phyloP scores from a whole-genome alignment of 2,329 filamentous ascomycete genomes.

The Elsinoe arachidis region DNA sequence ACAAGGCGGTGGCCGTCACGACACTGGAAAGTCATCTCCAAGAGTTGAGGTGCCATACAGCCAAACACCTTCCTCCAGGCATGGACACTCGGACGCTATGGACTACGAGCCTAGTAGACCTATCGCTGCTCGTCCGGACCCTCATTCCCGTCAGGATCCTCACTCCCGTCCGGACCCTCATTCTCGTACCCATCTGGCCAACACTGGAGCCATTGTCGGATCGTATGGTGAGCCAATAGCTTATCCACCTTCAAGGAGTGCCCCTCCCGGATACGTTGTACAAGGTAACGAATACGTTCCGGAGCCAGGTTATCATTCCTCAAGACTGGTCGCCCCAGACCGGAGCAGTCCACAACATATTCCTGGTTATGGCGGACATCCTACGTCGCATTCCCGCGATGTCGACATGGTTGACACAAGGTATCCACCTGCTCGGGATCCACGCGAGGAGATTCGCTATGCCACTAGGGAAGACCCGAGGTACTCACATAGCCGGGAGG shows the following conservation, averaged over 20 bases:
- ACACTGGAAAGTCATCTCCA: slow-evolving; percentile 19
- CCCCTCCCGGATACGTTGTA: slow-evolving; percentile 27
- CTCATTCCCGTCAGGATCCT: not conserved
- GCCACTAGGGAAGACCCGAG: not conserved
- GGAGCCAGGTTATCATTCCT: slow-evolving; percentile 12
- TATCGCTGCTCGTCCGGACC: slow-evolving; percentile 9
- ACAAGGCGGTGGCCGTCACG: slow-evolving; percentile 25
- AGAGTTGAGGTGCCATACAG: slow-evolving; percentile 25
- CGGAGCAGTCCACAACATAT: slow-evolving; percentile 2
- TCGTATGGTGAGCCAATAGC: slow-evolving; percentile 12
- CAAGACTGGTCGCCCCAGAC: slow-evolving; percentile 2
- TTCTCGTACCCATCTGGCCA: slow-evolving; percentile 1
- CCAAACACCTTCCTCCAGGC: slow-evolving; percentile 9
- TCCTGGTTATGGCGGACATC: slow-evolving; percentile 7
- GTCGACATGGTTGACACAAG: slow-evolving; percentile 13
- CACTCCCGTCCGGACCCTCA: not conserved
- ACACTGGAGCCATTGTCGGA: slow-evolving; percentile 20
- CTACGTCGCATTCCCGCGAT: slow-evolving; percentile 1
- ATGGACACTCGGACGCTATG: not conserved
- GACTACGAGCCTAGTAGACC: not conserved
- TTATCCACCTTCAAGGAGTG: slow-evolving; percentile 21
- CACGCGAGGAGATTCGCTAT: slow-evolving; percentile 8
- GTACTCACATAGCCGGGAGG: slow-evolving; percentile 8
- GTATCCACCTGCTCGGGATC: not conserved
- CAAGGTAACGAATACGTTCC: slow-evolving; percentile 28